A percentile compares a stretch with the other conserved stretches of the same genome.
These are phyloP conservation scores for Liquidambar formosana DNA, from an alignment of 164 flowering plant genomes.

Conservation along the genomic window DNA sequence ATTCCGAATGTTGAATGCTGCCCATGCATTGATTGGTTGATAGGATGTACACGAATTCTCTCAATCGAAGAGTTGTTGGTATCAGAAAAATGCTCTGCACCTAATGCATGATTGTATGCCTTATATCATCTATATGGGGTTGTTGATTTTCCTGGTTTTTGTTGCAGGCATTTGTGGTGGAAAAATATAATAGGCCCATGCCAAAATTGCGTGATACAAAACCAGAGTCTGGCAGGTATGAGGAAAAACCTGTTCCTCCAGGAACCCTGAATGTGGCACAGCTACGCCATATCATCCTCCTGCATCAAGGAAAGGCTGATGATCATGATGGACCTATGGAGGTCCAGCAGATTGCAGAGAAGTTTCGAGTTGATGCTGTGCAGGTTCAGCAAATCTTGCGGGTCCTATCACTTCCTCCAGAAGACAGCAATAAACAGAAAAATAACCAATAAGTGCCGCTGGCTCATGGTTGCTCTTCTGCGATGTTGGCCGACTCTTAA, in stretches of 20 bases:
- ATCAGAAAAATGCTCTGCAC: too few species aligned
- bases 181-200: slow-evolving; percentile 67
- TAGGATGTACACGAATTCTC: too few species aligned
- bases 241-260: slow-evolving; percentile 54
- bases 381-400: slow-evolving; percentile 59
- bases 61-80: too few species aligned
- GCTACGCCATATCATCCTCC: slow-evolving; percentile 65
- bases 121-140: background rate
- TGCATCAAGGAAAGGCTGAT: slow-evolving; percentile 73
- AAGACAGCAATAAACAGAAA: slow-evolving; percentile 40
- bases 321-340: slow-evolving; percentile 77
- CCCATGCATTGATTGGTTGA: too few species aligned
- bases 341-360: slow-evolving; percentile 60
- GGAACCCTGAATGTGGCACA: slow-evolving; percentile 80
- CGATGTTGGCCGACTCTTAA: background rate
- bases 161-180: slow-evolving; percentile 66
- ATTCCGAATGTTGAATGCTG: too few species aligned
- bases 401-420: slow-evolving; percentile 66
- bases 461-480: background rate
- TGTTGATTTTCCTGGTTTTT: background rate
- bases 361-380: slow-evolving; percentile 49
- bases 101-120: background rate
- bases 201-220: slow-evolving; percentile 78
- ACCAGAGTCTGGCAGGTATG: slow-evolving; percentile 54
- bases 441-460: slow-evolving; percentile 1